Evolutionary conservation across 495 filamentous ascomycete genomes (phyloP), one percentile per base, ranked within the genome.

Genomic region (Tuber microsphaerosporum): DNA sequence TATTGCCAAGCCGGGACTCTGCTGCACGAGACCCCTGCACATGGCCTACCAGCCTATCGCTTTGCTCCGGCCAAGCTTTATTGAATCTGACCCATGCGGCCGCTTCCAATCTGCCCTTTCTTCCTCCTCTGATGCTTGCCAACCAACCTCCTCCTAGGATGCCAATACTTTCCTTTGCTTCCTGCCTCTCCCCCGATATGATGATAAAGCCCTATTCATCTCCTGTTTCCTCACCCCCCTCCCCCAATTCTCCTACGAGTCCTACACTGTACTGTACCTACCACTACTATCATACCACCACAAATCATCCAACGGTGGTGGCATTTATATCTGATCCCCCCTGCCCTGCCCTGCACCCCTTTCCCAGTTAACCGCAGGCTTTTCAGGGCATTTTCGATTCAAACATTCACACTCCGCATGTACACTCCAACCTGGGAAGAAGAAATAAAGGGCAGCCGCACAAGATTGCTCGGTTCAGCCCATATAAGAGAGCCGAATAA

Each of bases 41-140:
- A 76, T 39, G 69, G 70, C 48, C 48, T 69, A 37, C 45, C 37
- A 31, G 17, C 75, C 76, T 79, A 79, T 79, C 76, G 69, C 77
- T 79, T 79, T 71, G 22, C 44, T 72, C 51, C 31, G 65, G 76
- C 76, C 74, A 78, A 76, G 76, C 74, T 75, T 79, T 78, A 31
- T 61, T 31, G 12, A 56, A 61, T 31, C 56, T 31, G n/a, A 61
- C 56, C 56, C 56, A 61, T 14, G 10, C 56, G 16, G 56, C 56
- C 56, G n/a, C 17, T 46, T 6, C 45, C 45, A 46, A 46, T 12
- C 45, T 17, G 4, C 16, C 10, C 42, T 6, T 43, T 12, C 42
- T 43, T 9, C 42, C 42, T 43, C 42, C 42, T 43, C 39, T 41
- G 39, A 41, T 41, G 39, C 39, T 41, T 41, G 39, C 39, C 39